Evolutionary conservation across 2,329 filamentous ascomycete species (phyloP), one percentile per base, ranked within the genome.

Genomic region (Scortechinia acanthostroma): DNA sequence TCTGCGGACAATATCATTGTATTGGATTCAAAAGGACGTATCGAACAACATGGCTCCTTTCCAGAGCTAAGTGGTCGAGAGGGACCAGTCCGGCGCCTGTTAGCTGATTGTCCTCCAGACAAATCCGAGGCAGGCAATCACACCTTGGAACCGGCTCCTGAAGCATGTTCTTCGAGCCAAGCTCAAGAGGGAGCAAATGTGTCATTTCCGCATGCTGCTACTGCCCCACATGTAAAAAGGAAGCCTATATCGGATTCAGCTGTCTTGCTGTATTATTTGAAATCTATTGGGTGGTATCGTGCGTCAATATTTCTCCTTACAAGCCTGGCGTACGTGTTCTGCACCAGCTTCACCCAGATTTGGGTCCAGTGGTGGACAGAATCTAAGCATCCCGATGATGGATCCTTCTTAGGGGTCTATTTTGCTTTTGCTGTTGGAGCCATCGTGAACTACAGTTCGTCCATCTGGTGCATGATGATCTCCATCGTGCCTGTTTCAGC

Each of bases 381-480:
- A 22, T 46, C 42, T 2, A 50, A 50, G 19, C n/a, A 44, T 1
- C 42, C 47, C 3, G 48, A 50, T 21, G 19, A 40, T 5, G 46
- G 43, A 4, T 40, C 43, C 4, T 50, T 46, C 16, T 40, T 50
- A 5, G 46, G 46, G 3, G 45, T 48, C 4, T 42, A 42, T 42
- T 10, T 10, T 30, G 25, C 25, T 30, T n/a, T 30, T 10, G 25
- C 10, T 10, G 25, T n/a, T 30, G 10, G 10, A n/a, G n/a, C 25
- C n/a, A 10, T 30, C n/a, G 10, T 30, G 10, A n/a, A 10, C n/a
- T 10, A 10, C 25, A 10, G 10, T n/a, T 30, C 10, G 10, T 30
- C 25, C 44, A 48, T 25, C 49, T 52, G 3, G 59, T 53, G 42
- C 51, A 53, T 1, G 52, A 58, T 20, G 58, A 51, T 22, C 47